phyloP scores from a whole-genome alignment of 2,329 filamentous ascomycete species.

The Cercospora sp. region DNA sequence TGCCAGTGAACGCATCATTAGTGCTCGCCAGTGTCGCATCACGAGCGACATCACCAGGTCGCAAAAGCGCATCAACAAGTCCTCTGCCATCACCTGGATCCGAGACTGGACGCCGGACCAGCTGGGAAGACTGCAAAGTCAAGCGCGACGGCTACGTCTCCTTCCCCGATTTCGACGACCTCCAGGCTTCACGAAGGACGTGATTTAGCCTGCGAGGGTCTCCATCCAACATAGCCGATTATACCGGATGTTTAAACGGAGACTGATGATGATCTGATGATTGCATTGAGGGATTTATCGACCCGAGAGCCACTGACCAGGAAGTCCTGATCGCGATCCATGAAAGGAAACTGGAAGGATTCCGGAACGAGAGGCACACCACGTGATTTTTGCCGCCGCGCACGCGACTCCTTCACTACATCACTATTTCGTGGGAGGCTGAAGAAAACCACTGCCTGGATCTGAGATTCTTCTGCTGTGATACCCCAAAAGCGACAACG shows the following conservation, averaged over 20 bases:
- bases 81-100: conserved; percentile 24
- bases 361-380: not conserved
- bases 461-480: not conserved
- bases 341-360: conserved; percentile 4
- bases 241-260: not conserved
- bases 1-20: conserved; percentile 25
- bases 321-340: not conserved
- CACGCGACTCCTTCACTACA: not conserved
- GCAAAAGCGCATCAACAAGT: conserved; percentile 25
- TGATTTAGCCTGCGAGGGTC: conserved; percentile 2
- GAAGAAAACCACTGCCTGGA: not conserved
- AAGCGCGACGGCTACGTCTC: conserved; percentile 38
- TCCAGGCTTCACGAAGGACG: conserved; percentile 15
- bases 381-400: not conserved
- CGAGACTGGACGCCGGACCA: conserved; percentile 28
- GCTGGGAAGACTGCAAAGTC: conserved; percentile 37
- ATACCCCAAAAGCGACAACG: not conserved
- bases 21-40: conserved; percentile 31
- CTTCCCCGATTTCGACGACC: conserved; percentile 37
- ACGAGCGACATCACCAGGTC: conserved; percentile 27
- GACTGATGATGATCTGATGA: not conserved
- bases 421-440: conserved; percentile 1
- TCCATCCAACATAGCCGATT: not conserved
- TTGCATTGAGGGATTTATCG: conserved; percentile 5
- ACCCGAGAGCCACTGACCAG: not conserved